These are phyloP conservation scores for Hanseniaspora taiwanica DNA, from an alignment of 805 yeast genomes.

Conservation along the genomic window DNA sequence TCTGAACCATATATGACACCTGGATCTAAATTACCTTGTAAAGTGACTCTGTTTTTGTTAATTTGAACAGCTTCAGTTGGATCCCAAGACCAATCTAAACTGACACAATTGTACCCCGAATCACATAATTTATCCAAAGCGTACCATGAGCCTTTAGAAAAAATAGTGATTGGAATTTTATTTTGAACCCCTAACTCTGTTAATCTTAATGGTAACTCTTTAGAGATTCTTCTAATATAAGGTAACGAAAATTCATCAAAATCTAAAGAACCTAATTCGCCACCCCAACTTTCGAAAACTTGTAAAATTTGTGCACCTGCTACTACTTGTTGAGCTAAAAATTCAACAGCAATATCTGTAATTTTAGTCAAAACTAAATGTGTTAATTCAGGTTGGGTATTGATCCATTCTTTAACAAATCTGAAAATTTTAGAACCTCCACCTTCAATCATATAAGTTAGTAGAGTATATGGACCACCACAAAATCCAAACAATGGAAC, in stretches of 20 bases:
- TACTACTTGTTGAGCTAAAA: slow-evolving; percentile 82
- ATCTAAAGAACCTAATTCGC: slow-evolving; percentile 85
- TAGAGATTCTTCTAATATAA: slow-evolving; percentile 64
- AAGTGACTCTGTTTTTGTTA: slow-evolving; percentile 59
- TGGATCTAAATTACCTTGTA: slow-evolving; percentile 95
- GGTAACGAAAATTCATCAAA: slow-evolving; percentile 84
- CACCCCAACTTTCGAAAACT: slow-evolving; percentile 96
- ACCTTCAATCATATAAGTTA: slow-evolving; percentile 96
- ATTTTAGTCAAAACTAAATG: slow-evolving; percentile 60
- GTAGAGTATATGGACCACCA: slow-evolving; percentile 96
- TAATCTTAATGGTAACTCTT: slow-evolving; percentile 54
- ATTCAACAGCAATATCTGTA: slow-evolving; percentile 83
- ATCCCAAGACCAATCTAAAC: slow-evolving; percentile 82
- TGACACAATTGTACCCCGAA: slow-evolving; percentile 74
- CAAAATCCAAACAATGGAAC: slow-evolving; percentile 92
- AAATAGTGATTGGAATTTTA: slow-evolving; percentile 72
- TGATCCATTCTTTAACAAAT: slow-evolving; percentile 86
- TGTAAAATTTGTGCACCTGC: slow-evolving; percentile 99
- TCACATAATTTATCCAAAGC: slow-evolving; percentile 77
- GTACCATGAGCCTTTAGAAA: slow-evolving; percentile 96
- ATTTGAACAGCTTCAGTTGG: slow-evolving; percentile 76
- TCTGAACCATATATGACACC: slow-evolving; percentile 86
- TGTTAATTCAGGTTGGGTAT: slow-evolving; percentile 58
- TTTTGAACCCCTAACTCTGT: slow-evolving; percentile 58
- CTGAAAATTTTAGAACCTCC: slow-evolving; percentile 89